Base-by-base conservation (phyloP, 106 monocot genomes). In the Allium sativum region DNA sequence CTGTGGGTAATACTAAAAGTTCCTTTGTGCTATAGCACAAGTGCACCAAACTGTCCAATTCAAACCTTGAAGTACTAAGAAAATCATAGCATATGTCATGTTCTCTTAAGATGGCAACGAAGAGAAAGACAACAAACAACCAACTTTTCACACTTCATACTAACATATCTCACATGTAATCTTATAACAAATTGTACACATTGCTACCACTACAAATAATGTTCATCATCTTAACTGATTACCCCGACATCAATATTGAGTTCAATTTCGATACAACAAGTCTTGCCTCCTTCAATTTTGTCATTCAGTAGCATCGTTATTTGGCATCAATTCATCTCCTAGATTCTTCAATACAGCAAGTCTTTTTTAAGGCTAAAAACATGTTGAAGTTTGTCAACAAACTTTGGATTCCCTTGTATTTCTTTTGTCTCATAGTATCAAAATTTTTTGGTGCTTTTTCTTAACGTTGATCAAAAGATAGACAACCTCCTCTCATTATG, bases 371-470 rank as follows among this genome's bases (percentile, higher is more conserved):
- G 56, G 56, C 76, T 61, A 58, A 81, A 66, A 45, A 82, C 65
- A 51, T 73, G 74, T 40, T 85, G 72, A 42, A 98, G 64, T 46
- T 84, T 79, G 53, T 84, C 81, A n/a, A 72, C 31, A 44, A 54
- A 76, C 4, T 69, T 21, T 19, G 72, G 73, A 42, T 92, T 78
- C 8, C 88, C 66, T 6, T 88, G 68, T 88, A 92, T 43, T 85
- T 91, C 77, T 92, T 98, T 62, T 83, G 82, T 21, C 62, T 64
- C 91, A 98, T 98, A 17, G 81, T 74, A 71, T 88, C 78, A 53
- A 81, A 82, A 10, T 83, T 52, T 48, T 82, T 82, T 74, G 78
- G 82, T 41, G 80, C 98, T 67, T 85, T 92, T 8, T 14, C 59
- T 63, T 68, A 76, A 31, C 5, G 31, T 5, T 92, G 84, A 48